phyloP scores from a whole-genome alignment of 2,329 filamentous ascomycete genomes.

The Metarhizium anisopliae region DNA sequence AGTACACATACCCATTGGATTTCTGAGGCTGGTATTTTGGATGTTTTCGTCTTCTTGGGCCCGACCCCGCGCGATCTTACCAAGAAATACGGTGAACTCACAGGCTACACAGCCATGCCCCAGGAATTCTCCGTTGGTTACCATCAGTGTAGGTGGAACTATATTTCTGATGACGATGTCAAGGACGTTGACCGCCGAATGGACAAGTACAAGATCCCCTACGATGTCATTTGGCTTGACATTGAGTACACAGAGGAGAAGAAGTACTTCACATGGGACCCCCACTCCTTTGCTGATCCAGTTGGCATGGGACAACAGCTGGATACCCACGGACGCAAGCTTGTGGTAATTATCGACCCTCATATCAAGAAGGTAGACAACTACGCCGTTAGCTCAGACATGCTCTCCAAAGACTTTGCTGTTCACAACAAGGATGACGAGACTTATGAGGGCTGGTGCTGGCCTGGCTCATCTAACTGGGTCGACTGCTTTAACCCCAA shows the following conservation, averaged over 20 bases:
- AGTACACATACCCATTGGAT: constrained; percentile 94
- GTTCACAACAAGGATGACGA: constrained; percentile 85
- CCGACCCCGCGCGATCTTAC: constrained; percentile 76
- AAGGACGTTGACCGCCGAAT: constrained; percentile 95
- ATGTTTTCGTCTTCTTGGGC: constrained; percentile 91
- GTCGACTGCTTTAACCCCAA: constrained; percentile 93
- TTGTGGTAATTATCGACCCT: constrained; percentile 91
- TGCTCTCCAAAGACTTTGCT: constrained; percentile 76
- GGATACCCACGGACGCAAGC: constrained; percentile 74
- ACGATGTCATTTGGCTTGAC: constrained; percentile 98
- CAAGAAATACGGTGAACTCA: constrained; percentile 78
- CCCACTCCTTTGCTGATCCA: constrained; percentile 78
- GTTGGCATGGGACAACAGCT: constrained; percentile 82
- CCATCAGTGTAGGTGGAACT: constrained; percentile 99
- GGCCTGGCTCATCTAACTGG: constrained; percentile 96
- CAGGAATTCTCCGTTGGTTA: constrained; percentile 89
- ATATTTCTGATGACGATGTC: constrained; percentile 92
- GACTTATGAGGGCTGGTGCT: constrained; percentile 95
- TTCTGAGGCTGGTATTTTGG: constrained; percentile 80
- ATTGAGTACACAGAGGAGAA: constrained; percentile 96
- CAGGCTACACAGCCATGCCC: constrained; percentile 82
- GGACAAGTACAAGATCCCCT: constrained; percentile 90
- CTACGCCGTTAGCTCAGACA: constrained; percentile 68
- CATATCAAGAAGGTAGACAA: constrained; percentile 89
- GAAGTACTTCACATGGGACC: constrained; percentile 98